Evolutionary conservation across 2,329 filamentous ascomycete species (phyloP).

Genomic region (Colletotrichum chlorophyti): DNA sequence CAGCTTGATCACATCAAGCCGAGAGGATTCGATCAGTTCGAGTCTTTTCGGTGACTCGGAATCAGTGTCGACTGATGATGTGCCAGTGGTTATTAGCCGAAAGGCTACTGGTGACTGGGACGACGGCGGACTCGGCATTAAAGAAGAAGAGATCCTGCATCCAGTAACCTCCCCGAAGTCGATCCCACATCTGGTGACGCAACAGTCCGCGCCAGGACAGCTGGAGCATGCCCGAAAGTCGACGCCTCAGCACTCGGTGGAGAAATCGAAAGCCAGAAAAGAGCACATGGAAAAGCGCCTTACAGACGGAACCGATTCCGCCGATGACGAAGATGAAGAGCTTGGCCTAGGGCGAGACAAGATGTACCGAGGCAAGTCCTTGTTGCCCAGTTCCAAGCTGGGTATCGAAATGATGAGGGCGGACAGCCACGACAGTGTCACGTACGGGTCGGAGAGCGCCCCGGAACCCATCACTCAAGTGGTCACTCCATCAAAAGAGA

Average conservation of each 20-base stretch:
- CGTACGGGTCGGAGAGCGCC: constrained; percentile 56
- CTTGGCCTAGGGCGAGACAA: constrained; percentile 61
- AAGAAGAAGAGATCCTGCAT: constrained; percentile 60
- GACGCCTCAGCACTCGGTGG: constrained; percentile 69
- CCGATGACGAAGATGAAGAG: constrained; percentile 95
- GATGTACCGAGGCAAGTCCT: constrained; percentile 61
- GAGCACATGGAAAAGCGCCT: constrained; percentile 77
- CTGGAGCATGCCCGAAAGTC: constrained; percentile 57
- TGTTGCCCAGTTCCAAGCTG: constrained; percentile 82
- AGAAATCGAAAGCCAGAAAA: constrained; percentile 76
- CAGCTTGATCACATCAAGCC: constrained; percentile 79
- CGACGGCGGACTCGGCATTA: constrained; percentile 80
- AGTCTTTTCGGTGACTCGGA: constrained; percentile 89
- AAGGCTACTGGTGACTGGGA: constrained; percentile 81
- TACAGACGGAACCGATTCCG: constrained; percentile 80
- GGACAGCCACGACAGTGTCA: constrained; percentile 87
- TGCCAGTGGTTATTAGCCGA: constrained; percentile 76
- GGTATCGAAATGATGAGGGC: constrained; percentile 98
- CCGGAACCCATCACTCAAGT: constrained; percentile 60
- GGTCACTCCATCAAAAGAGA: constrained; percentile 55
- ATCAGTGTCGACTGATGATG: constrained; percentile 77
- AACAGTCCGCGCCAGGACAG: constrained; percentile 69
- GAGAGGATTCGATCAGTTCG: constrained; percentile 88
- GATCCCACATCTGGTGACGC: constrained; percentile 62
- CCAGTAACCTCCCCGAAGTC: constrained; percentile 46